Evolutionary conservation across 768 basidiomycete genomes (phyloP), one percentile per base, ranked within the genome.

Genomic region (Crucibulum laeve): DNA sequence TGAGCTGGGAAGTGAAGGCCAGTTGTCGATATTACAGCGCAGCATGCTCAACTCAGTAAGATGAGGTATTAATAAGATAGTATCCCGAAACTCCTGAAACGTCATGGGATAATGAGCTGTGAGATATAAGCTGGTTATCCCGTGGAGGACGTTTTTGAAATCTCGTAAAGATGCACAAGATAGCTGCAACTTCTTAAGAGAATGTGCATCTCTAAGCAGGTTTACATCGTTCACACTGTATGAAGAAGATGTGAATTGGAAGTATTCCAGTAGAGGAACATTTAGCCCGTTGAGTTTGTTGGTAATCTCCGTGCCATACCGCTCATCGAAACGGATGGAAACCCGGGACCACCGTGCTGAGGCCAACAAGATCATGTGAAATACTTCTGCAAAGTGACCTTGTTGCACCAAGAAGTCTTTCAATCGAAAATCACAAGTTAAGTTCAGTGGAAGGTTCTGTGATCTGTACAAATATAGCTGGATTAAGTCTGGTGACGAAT

Each of bases 371-470:
- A n/a, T n/a, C n/a, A n/a, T n/a, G n/a, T n/a, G n/a, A n/a, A n/a
- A n/a, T n/a, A n/a, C n/a, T n/a, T n/a, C n/a, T n/a, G n/a, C n/a
- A n/a, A n/a, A n/a, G n/a, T n/a, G n/a, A n/a, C n/a, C n/a, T n/a
- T n/a, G n/a, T n/a, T n/a, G n/a, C n/a, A n/a, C n/a, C n/a, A n/a
- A n/a, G n/a, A n/a, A n/a, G n/a, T n/a, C n/a, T n/a, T n/a, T n/a
- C n/a, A n/a, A n/a, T n/a, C 49, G 52, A 23, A 58, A 41, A 36
- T 58, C 52, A 32, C 56, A 47, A 11, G 53, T 44, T 21, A 58
- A 36, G 34, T 46, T 45, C 15, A 58, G 47, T 38, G 55, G 49
- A 28, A 51, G 48, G 22, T 38, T 33, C 18, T 50, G 49, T 5
- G 57, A 56, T 23, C 55, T 43, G 25, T 53, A 26, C 22, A 58